Evolutionary conservation across 1,139 yeast genomes (phyloP), one percentile per base, ranked within the genome.

Genomic region (Nakaseomyces bracarensis): DNA sequence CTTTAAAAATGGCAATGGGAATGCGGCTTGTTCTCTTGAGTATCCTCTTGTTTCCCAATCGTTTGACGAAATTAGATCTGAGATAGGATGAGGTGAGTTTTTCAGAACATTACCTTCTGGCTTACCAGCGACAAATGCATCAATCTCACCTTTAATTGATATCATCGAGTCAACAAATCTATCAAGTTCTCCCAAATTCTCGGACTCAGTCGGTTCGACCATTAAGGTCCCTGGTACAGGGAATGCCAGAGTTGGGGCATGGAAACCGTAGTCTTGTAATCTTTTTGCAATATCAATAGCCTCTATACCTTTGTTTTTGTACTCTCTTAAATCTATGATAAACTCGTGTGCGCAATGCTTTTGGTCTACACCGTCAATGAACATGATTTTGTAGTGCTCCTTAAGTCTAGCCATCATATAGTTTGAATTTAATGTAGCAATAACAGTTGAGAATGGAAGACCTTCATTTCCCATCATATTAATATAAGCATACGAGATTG

Each of bases 151-250:
- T 58, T 91, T 80, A 49, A 91, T 91, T 8, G 87, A 65, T 49
- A 91, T 78, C 71, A 91, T 74, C 2, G 97, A 78, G 48, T 86
- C 91, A 48, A 87, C 79, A 65, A 91, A 91, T 57, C 96, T 75
- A 65, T 91, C 93, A 52, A 91, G 71, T 68, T 91, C 98, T 43
- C 72, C 83, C 58, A 82, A 68, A 59, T 86, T 79, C 67, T 91
- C 98, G 18, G 93, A 81, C 66, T 91, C 98, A 3, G 98, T 91
- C 46, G 98, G 98, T 67, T 91, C 98, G 51, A 91, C 80, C 98
- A 91, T 91, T 54, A 91, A 73, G 3, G 98, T 91, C 47, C 95
- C 95, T 10, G 96, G 89, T 42, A 91, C 95, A 18, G 98, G 98
- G 84, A 93, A 91, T 1, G 97, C 91, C 86, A 91, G 80, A 39